These are phyloP conservation scores for Blastobotrys americana DNA, from an alignment of 805 yeast species.

Conservation along the genomic window DNA sequence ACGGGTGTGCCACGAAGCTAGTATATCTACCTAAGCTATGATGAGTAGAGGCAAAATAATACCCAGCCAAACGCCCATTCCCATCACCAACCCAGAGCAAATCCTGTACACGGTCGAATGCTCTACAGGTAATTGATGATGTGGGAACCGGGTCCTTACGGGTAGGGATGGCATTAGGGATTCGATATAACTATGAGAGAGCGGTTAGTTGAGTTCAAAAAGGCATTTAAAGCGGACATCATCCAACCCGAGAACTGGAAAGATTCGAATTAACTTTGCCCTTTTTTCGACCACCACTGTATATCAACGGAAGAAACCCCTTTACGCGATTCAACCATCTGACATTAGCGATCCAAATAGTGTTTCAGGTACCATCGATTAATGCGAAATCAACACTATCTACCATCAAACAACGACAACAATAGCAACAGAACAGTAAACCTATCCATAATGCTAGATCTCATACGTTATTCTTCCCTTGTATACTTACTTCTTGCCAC, in stretches of 20 bases:
- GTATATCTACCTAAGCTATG: constrained; percentile 49
- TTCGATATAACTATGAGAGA: constrained; percentile 13
- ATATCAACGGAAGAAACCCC: too few species aligned
- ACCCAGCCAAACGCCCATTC: constrained; percentile 36
- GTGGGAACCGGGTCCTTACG: constrained; percentile 15
- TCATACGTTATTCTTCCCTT: too few species aligned
- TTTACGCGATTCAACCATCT: too few species aligned
- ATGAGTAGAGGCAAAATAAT: constrained; percentile 29
- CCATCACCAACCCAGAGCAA: constrained; percentile 79
- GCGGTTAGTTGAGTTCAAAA: not conserved
- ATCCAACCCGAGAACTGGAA: too few species aligned
- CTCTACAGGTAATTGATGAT: constrained; percentile 25
- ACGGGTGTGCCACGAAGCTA: constrained; percentile 45
- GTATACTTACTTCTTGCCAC: constrained; percentile 17
- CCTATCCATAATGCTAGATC: not conserved
- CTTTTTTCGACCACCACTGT: too few species aligned
- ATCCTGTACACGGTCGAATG: constrained; percentile 68
- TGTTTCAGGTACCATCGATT: too few species aligned
- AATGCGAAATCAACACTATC: too few species aligned
- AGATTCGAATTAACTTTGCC: too few species aligned
- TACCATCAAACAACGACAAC: too few species aligned
- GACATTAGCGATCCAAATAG: too few species aligned
- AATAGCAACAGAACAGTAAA: not conserved
- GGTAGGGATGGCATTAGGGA: constrained; percentile 16
- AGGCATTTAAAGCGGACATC: too few species aligned